phyloP scores from a whole-genome alignment of 2,329 filamentous ascomycete species.

The Claviceps purpurea region DNA sequence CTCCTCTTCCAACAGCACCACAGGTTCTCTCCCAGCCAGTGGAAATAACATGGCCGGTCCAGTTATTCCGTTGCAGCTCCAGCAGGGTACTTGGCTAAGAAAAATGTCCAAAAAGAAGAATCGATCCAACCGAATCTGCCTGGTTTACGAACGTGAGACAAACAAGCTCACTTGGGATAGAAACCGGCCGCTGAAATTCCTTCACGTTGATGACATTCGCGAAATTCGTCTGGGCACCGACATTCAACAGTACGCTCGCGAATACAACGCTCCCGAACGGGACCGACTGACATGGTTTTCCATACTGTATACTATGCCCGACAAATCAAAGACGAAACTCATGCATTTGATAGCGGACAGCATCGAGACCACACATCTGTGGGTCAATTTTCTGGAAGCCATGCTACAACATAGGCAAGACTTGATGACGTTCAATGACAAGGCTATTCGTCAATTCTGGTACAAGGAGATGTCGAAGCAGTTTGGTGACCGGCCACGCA shows the following conservation, averaged over 20 bases:
- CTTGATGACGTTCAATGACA: constrained; percentile 71
- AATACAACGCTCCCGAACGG: constrained; percentile 56
- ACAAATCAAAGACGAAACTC: constrained; percentile 70
- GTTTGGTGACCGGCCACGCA: constrained; percentile 37
- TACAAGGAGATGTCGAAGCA: constrained; percentile 65
- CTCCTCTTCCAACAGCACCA: constrained; percentile 34
- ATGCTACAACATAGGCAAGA: constrained; percentile 79
- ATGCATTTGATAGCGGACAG: constrained; percentile 79
- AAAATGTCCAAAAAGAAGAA: constrained; percentile 85
- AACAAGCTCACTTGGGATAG: constrained; percentile 85
- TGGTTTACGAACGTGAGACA: constrained; percentile 66
- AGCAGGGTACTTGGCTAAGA: constrained; percentile 62
- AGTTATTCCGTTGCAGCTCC: constrained; percentile 61
- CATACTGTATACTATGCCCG: constrained; percentile 70
- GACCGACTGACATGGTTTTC: constrained; percentile 72
- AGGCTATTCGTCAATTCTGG: constrained; percentile 76
- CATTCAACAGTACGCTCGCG: constrained; percentile 77
- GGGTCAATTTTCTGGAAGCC: constrained; percentile 72
- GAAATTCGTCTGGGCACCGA: constrained; percentile 76
- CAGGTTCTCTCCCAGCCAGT: constrained; percentile 31
- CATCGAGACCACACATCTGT: constrained; percentile 56
- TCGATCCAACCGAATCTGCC: constrained; percentile 54
- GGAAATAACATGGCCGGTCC: constrained; percentile 44
- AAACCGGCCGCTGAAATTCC: constrained; percentile 62
- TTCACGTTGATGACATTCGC: constrained; percentile 91